Evolutionary conservation across 2,329 filamentous ascomycete species (phyloP), one percentile per base, ranked within the genome.

Genomic region (Pyrenochaeta sp.): DNA sequence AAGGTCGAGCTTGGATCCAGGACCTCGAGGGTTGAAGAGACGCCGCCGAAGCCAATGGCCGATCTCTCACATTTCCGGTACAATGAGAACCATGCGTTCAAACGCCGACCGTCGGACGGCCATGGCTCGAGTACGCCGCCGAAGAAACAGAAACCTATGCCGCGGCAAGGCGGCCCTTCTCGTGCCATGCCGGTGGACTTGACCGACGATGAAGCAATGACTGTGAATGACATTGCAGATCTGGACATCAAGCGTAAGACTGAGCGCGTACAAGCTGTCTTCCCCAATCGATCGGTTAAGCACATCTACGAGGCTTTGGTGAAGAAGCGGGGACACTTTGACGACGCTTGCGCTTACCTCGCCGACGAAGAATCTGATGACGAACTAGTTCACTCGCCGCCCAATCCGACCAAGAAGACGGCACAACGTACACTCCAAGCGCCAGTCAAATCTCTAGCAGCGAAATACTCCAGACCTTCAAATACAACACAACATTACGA

Each of bases 401-500:
- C 48, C 10, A 47, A 50, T 3, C 44, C 53, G 52, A 63, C 61
- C 43, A 81, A 81, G 55, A 70, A 74, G 38, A 72, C 73, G n/a
- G 78, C 78, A 31, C 80, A 80, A 65, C 79, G 81, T 51, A 73
- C 77, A 35, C 74, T 85, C 21, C 81, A 82, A 51, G 75, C 74
- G 8, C 79, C 79, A 5, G 74, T 74, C 10, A 78, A 77, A 45
- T 78, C 73, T 5, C 83, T 89, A 43, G 77, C 81, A 46, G 77
- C 85, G 48, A 84, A 82, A 60, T 86, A 65, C 29, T 63, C 31
- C 6, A 11, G 31, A 20, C n/a, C 19, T 13, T 27, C 66, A 13
- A 63, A 60, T 24, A 35, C 56, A 17, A 49, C 51, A n/a, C 54
- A 58, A 2, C 44, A 54, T 7, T 49, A 60, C 18, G 44, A 41